phyloP scores from a whole-genome alignment of 441 rosid genomes.

The Pelargonium cotyledonis region DNA sequence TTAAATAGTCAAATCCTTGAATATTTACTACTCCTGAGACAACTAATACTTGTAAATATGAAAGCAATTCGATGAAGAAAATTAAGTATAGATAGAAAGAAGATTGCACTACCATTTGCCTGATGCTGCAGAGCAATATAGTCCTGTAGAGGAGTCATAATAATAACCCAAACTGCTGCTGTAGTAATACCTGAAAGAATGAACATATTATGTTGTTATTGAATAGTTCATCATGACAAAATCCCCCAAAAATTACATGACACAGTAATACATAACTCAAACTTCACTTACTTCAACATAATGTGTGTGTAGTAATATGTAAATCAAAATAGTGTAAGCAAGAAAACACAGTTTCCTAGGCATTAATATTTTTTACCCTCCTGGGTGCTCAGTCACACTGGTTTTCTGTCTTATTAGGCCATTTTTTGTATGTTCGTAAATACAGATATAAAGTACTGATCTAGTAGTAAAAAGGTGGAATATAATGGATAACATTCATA shows the following conservation, averaged over 20 bases:
- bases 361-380: background rate
- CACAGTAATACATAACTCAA: background rate
- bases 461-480: background rate
- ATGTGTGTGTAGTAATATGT: background rate
- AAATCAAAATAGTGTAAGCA: background rate
- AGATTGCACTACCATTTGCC: conserved; percentile 61
- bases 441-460: background rate
- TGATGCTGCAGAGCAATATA: conserved; percentile 73
- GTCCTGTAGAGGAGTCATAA: conserved; percentile 72
- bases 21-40: background rate
- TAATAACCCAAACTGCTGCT: conserved; percentile 85
- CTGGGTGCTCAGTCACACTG: background rate
- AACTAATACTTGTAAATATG: background rate
- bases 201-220: background rate
- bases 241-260: background rate
- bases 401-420: background rate
- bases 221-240: background rate
- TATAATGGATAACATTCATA: background rate
- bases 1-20: background rate
- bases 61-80: background rate
- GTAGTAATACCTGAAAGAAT: conserved; percentile 69
- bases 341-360: background rate
- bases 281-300: background rate
- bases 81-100: background rate
- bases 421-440: background rate